A percentile compares a stretch with the other conserved stretches of the same genome.
Conservation (phyloP, 192 early-diverging fungal genomes). For the Powellomyces hirtus region DNA sequence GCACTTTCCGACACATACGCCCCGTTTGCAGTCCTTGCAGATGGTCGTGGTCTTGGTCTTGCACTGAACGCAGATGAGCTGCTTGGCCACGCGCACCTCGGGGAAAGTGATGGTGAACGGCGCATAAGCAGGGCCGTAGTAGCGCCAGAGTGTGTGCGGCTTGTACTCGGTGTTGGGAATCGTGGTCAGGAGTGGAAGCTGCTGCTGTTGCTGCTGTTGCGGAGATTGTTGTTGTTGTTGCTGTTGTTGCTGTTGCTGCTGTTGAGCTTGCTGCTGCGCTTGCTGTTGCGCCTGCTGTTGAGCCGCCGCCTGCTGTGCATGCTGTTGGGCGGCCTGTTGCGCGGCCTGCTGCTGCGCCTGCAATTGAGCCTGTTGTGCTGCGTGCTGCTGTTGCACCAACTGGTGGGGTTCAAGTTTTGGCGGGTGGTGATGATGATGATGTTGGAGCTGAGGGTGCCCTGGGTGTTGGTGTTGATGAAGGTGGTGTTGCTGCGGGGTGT, state of each 20-base stretch:
- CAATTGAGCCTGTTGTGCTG: neutral
- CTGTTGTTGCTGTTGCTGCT: neutral
- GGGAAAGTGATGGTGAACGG: neutral
- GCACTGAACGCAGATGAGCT: slow-evolving; percentile 1
- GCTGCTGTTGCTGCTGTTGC: slow-evolving; percentile 2
- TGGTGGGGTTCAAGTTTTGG: neutral
- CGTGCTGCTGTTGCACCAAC: slow-evolving; percentile 1
- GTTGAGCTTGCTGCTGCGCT: neutral
- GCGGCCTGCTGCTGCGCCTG: slow-evolving; percentile 1
- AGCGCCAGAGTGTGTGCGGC: neutral
- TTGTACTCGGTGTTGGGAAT: neutral
- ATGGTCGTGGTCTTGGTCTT: slow-evolving; percentile 2
- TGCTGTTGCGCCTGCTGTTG: slow-evolving; percentile 1
- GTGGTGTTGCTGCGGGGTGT: no score
- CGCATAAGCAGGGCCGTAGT: neutral
- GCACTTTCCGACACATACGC: neutral
- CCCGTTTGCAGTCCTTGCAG: neutral
- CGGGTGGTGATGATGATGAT: neutral
- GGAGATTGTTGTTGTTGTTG: neutral
- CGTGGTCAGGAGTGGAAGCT: neutral
- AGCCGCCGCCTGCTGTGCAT: neutral
- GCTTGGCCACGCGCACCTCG: neutral
- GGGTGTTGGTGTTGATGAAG: neutral
- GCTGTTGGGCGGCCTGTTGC: neutral
- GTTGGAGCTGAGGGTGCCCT: neutral